Evolutionary conservation across 202 grass and related monocot species (phyloP).

Genomic region (Carex arenaria): DNA sequence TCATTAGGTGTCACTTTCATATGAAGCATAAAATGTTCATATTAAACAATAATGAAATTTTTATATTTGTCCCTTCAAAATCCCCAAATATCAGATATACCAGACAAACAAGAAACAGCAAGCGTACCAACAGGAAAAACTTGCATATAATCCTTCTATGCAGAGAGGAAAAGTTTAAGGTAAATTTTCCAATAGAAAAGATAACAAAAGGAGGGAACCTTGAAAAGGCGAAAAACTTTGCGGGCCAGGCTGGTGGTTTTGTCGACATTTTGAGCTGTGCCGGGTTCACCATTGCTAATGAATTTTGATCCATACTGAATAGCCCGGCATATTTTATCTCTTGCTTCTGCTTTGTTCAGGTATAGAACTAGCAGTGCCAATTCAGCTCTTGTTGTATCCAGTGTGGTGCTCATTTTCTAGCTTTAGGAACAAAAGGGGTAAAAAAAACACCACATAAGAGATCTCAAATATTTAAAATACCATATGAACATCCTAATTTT

Average conservation of each 20-base stretch:
- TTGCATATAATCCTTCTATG: background rate
- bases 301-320: slow-evolving; percentile 99
- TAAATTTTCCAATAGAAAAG: background rate
- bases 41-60: background rate
- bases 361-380: slow-evolving; percentile 72
- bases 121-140: no score
- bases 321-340: slow-evolving; percentile 89
- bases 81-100: background rate
- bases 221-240: slow-evolving; percentile 93
- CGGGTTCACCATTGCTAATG: slow-evolving; percentile 76
- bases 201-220: slow-evolving; percentile 30
- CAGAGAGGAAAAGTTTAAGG: background rate
- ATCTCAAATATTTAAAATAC: background rate
- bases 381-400: slow-evolving; percentile 63
- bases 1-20: background rate
- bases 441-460: background rate
- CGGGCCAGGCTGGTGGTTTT: slow-evolving; percentile 86
- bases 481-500: background rate
- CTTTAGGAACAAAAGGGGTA: slow-evolving; percentile 13
- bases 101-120: background rate
- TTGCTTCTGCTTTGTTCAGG: slow-evolving; percentile 85
- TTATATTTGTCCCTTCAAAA: background rate
- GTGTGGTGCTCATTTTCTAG: slow-evolving; percentile 48
- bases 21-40: background rate
- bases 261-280: slow-evolving; percentile 87